Evolutionary conservation across 2,329 filamentous ascomycete genomes (phyloP).

Genomic region (Rhinocladiella similis): DNA sequence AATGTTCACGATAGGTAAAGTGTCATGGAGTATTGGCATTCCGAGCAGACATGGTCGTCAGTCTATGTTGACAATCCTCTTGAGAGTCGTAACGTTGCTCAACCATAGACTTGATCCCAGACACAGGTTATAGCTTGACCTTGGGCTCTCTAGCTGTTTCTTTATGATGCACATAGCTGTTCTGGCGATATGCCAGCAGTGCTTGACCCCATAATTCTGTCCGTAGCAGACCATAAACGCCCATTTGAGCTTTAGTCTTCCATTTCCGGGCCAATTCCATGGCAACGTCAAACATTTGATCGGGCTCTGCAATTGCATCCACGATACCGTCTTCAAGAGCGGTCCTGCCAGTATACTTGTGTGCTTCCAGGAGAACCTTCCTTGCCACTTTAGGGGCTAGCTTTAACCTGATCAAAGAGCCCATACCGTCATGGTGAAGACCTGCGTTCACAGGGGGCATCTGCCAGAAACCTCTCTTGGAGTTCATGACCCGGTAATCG

Average conservation of each 20-base stretch:
- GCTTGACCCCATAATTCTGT: slow-evolving; percentile 57
- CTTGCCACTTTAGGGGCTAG: slow-evolving; percentile 51
- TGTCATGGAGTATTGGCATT: no score
- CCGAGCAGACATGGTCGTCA: no score
- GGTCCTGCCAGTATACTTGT: slow-evolving; percentile 54
- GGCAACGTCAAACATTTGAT: slow-evolving; percentile 48
- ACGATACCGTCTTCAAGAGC: slow-evolving; percentile 55
- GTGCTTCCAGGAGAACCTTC: slow-evolving; percentile 56
- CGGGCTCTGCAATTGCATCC: slow-evolving; percentile 50
- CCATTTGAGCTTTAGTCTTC: slow-evolving; percentile 37
- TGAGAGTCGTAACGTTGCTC: no score
- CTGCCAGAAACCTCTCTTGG: slow-evolving; percentile 45
- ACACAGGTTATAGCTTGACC: slow-evolving; percentile 43
- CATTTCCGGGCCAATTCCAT: slow-evolving; percentile 44
- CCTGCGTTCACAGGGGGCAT: slow-evolving; percentile 57
- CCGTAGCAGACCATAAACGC: slow-evolving; percentile 51
- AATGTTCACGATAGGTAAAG: neutral
- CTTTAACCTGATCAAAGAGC: slow-evolving; percentile 52
- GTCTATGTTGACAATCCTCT: neutral
- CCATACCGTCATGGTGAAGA: slow-evolving; percentile 56
- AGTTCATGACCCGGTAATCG: slow-evolving; percentile 51
- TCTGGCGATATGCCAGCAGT: slow-evolving; percentile 47
- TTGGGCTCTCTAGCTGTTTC: slow-evolving; percentile 43
- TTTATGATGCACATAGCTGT: slow-evolving; percentile 54
- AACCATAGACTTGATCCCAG: no score